A percentile compares a stretch with the other conserved stretches of the same genome.
phyloP scores from a whole-genome alignment of 345 rosid species.

The Arabidopsis suecica region DNA sequence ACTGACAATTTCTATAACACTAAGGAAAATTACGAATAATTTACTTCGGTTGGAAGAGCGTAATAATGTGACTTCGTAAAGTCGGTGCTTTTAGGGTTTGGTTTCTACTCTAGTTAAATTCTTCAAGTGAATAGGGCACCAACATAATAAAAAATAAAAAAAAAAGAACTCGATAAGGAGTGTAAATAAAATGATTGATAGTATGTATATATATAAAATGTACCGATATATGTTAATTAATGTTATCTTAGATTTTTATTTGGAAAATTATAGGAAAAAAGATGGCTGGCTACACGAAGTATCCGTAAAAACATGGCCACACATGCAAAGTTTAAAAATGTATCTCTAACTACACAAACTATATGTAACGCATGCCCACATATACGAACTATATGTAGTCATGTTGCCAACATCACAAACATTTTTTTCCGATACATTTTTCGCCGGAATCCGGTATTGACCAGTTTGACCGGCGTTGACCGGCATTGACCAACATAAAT shows the following conservation, averaged over 20 bases:
- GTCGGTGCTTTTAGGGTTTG: slow-evolving; percentile 6
- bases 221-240: neutral
- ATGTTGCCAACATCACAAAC: too few species aligned
- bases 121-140: neutral
- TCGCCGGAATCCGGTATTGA: too few species aligned
- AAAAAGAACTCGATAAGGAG: neutral
- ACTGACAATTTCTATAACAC: neutral
- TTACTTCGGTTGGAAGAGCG: neutral
- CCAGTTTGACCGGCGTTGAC: too few species aligned
- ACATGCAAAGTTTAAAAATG: too few species aligned
- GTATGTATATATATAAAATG: neutral
- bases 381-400: too few species aligned
- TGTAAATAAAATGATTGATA: neutral
- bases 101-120: slow-evolving; percentile 3
- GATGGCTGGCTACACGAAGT: too few species aligned
- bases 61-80: neutral
- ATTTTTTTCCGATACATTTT: too few species aligned
- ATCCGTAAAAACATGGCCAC: too few species aligned
- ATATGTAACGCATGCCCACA: too few species aligned
- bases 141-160: neutral
- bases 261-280: too few species aligned
- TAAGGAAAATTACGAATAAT: neutral
- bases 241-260: neutral
- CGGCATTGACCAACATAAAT: too few species aligned
- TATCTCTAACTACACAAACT: too few species aligned